Percentiles rank a stretch among this genome's conserved stretches.
Conservation (phyloP, 208 protist species). For the Crithidia thermophila region DNA sequence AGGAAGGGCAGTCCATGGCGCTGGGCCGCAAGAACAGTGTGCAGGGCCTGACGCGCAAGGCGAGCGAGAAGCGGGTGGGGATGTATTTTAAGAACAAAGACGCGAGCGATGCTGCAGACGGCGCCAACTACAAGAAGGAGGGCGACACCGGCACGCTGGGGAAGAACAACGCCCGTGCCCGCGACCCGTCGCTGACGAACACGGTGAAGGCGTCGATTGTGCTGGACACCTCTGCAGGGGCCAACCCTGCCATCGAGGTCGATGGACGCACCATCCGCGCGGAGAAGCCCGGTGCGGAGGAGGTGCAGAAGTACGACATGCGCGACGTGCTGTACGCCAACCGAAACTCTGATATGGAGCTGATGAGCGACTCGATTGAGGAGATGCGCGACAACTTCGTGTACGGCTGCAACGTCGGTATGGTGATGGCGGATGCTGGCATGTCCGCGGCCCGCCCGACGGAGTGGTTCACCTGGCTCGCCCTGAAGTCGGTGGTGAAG, state of each 20-base stretch:
- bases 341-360: constrained; percentile 35
- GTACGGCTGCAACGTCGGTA: constrained; percentile 59
- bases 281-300: constrained; percentile 52
- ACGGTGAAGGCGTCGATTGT: constrained; percentile 59
- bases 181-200: constrained; percentile 53
- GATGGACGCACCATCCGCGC: constrained; percentile 60
- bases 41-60: constrained; percentile 45
- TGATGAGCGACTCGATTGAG: constrained; percentile 53
- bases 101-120: constrained; percentile 35
- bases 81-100: constrained; percentile 89
- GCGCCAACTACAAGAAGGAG: constrained; percentile 72
- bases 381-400: constrained; percentile 67
- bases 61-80: constrained; percentile 69
- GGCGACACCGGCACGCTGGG: constrained; percentile 49
- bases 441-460: constrained; percentile 43
- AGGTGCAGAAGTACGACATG: constrained; percentile 76
- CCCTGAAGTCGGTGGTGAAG: constrained; percentile 57
- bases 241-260: constrained; percentile 34
- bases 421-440: constrained; percentile 71
- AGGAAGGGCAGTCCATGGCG: constrained; percentile 38
- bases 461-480: constrained; percentile 70
- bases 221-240: constrained; percentile 33
- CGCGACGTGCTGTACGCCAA: constrained; percentile 51
- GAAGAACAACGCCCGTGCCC: constrained; percentile 28
- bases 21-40: constrained; percentile 50